A percentile compares a stretch with the other conserved stretches of the same genome.
These are phyloP conservation scores for Alternaria ethzedia DNA, from an alignment of 2,329 filamentous ascomycete species.

Conservation along the genomic window DNA sequence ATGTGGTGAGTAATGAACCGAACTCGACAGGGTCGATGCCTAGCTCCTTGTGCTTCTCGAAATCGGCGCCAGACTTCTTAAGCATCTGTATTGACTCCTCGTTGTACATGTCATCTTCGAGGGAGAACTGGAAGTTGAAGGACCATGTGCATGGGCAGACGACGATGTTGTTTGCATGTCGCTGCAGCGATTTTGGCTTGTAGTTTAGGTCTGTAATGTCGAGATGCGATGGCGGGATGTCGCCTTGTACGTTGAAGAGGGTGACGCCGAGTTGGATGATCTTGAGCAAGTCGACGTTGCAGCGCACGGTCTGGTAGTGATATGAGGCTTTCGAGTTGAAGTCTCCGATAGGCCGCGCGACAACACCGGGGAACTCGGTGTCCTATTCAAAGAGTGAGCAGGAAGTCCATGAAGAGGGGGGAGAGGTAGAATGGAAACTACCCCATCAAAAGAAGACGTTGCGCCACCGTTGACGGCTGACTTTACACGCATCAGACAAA, in stretches of 20 bases:
- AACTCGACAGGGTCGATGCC: slow-evolving; percentile 92
- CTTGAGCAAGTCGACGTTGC: slow-evolving; percentile 96
- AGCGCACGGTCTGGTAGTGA: slow-evolving; percentile 96
- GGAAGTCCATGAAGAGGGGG: not conserved
- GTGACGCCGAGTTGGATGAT: slow-evolving; percentile 97
- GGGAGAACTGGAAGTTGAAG: slow-evolving; percentile 97
- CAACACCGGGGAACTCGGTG: slow-evolving; percentile 97
- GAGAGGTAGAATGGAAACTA: slow-evolving; percentile 14
- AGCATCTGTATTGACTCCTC: slow-evolving; percentile 92
- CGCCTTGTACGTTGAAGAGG: slow-evolving; percentile 88
- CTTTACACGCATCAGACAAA: slow-evolving; percentile 20
- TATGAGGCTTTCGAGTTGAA: slow-evolving; percentile 97
- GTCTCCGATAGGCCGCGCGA: slow-evolving; percentile 90
- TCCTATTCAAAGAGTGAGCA: slow-evolving; percentile 64
- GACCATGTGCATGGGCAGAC: slow-evolving; percentile 92
- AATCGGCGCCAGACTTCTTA: slow-evolving; percentile 91
- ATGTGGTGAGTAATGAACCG: slow-evolving; percentile 86
- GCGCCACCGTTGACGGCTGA: slow-evolving; percentile 9
- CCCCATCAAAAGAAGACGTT: slow-evolving; percentile 4
- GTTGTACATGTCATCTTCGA: slow-evolving; percentile 97
- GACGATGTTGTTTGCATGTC: slow-evolving; percentile 60
- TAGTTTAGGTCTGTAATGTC: slow-evolving; percentile 53
- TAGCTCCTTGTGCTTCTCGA: slow-evolving; percentile 79
- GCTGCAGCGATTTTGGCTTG: slow-evolving; percentile 53
- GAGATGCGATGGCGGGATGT: slow-evolving; percentile 77